Evolutionary conservation across 768 basidiomycete species (phyloP).

Genomic region (Paxillus rubicundulus): DNA sequence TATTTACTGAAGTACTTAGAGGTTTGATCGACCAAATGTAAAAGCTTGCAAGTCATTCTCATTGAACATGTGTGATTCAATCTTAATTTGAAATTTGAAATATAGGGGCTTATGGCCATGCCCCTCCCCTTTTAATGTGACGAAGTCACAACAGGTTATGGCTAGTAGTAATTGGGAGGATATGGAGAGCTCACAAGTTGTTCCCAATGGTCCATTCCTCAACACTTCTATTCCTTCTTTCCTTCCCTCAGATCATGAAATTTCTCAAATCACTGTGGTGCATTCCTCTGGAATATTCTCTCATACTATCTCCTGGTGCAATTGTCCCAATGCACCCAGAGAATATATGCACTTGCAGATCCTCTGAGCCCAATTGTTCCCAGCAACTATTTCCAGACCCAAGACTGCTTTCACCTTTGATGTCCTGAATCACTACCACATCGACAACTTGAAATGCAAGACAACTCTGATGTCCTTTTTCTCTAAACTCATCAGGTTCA

Average conservation of each 20-base stretch:
- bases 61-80: too few species aligned
- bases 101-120: too few species aligned
- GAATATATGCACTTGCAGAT: slow-evolving; percentile 9
- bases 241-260: not conserved
- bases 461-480: not conserved
- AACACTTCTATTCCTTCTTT: not conserved
- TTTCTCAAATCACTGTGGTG: not conserved
- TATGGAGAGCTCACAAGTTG: too few species aligned
- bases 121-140: too few species aligned
- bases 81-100: too few species aligned
- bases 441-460: slow-evolving; percentile 12
- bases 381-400: slow-evolving; percentile 10
- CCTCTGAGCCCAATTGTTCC: slow-evolving; percentile 8
- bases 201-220: not conserved
- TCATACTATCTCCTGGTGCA: not conserved
- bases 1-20: too few species aligned
- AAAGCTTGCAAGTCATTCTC: too few species aligned
- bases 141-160: too few species aligned
- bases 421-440: too few species aligned
- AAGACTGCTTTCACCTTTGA: not conserved
- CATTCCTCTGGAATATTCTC: slow-evolving; percentile 4
- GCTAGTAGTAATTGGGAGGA: too few species aligned
- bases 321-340: not conserved
- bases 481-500: too few species aligned
- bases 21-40: too few species aligned